Evolutionary conservation across 352 stramenopile species (phyloP).

Genomic region (Globisporangium canariense): DNA sequence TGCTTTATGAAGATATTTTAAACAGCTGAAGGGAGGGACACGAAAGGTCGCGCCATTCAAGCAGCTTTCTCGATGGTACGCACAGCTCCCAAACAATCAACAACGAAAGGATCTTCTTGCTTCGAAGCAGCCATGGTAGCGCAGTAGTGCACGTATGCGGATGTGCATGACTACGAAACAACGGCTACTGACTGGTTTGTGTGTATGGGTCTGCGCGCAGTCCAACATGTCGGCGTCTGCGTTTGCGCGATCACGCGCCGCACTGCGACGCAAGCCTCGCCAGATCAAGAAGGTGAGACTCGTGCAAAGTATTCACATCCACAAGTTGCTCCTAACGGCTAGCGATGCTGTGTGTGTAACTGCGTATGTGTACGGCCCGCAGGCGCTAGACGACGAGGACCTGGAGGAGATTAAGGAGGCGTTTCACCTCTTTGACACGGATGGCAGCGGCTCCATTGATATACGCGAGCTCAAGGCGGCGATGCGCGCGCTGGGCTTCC

Average conservation of each 20-base stretch:
- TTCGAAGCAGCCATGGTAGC: neutral
- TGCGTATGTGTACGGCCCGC: too few relatives aligned
- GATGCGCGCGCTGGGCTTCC: conserved; percentile 93
- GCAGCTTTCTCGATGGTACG: too few relatives aligned
- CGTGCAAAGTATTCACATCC: too few relatives aligned
- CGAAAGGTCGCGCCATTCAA: conserved; percentile 8
- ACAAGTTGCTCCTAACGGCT: neutral
- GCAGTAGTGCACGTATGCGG: neutral
- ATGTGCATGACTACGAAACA: too few relatives aligned
- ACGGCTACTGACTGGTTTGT: neutral
- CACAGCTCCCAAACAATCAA: neutral
- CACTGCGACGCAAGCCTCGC: conserved; percentile 54
- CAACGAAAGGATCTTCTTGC: neutral
- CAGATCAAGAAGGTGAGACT: conserved; percentile 53
- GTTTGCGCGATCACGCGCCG: conserved; percentile 59
- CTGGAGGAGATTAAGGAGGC: conserved; percentile 93
- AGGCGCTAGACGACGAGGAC: conserved; percentile 89
- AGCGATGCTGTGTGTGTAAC: neutral
- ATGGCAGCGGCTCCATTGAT: conserved; percentile 90
- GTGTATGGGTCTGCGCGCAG: neutral
- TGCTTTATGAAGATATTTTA: neutral
- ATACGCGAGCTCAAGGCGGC: conserved; percentile 93
- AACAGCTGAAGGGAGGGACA: neutral
- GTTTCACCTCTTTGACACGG: conserved; percentile 93
- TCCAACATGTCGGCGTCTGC: conserved; percentile 54